Evolutionary conservation across 2,329 filamentous ascomycete genomes (phyloP).

Genomic region (Aureobasidium lini): DNA sequence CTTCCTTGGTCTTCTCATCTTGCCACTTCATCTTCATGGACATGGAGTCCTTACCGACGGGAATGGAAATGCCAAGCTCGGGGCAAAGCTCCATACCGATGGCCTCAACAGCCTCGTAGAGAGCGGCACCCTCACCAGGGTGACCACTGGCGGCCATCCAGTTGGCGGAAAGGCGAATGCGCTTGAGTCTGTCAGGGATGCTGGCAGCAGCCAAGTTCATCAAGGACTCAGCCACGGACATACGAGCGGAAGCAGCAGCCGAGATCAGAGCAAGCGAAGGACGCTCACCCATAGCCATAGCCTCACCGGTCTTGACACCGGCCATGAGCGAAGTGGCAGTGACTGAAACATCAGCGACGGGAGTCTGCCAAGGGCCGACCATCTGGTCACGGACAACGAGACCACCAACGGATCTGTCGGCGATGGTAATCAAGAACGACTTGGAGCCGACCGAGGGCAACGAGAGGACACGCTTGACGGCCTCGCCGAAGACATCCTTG

Average conservation of each 20-base stretch:
- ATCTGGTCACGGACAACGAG: slow-evolving; percentile 86
- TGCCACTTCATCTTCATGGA: slow-evolving; percentile 99
- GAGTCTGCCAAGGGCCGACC: slow-evolving; percentile 93
- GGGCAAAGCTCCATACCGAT: slow-evolving; percentile 91
- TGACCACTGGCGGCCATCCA: slow-evolving; percentile 99
- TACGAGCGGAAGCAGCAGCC: slow-evolving; percentile 80
- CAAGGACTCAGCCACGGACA: slow-evolving; percentile 90
- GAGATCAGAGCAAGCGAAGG: slow-evolving; percentile 84
- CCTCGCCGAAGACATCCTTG: slow-evolving; percentile 44
- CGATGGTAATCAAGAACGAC: slow-evolving; percentile 94
- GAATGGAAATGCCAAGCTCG: slow-evolving; percentile 82
- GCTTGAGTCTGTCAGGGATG: slow-evolving; percentile 62
- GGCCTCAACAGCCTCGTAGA: slow-evolving; percentile 90
- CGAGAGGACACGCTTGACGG: slow-evolving; percentile 71
- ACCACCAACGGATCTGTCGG: slow-evolving; percentile 84
- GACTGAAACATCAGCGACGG: slow-evolving; percentile 88
- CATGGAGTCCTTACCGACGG: slow-evolving; percentile 95
- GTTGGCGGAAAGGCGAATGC: slow-evolving; percentile 86
- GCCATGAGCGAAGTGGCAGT: slow-evolving; percentile 72
- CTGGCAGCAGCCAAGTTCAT: slow-evolving; percentile 86
- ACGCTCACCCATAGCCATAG: slow-evolving; percentile 97
- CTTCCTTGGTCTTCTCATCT: slow-evolving; percentile 56
- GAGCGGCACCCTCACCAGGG: slow-evolving; percentile 80
- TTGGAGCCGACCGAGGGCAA: slow-evolving; percentile 93
- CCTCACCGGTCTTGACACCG: slow-evolving; percentile 74